Evolutionary conservation across 495 filamentous ascomycete genomes (phyloP).

Genomic region (Podospora fimiseda): DNA sequence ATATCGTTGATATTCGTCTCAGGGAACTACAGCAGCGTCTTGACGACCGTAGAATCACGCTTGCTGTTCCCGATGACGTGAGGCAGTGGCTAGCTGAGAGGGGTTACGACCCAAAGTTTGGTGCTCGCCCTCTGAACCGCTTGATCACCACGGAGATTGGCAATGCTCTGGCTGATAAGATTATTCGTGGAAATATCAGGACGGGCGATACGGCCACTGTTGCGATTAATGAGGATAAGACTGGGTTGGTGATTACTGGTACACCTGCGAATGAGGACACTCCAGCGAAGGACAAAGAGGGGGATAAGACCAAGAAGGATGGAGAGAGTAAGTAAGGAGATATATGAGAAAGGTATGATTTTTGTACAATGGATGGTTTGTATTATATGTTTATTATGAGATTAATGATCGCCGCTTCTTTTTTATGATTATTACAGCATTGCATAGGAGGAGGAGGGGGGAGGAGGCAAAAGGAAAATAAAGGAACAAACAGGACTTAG

Average conservation of each 20-base stretch:
- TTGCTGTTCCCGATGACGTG: constrained; percentile 63
- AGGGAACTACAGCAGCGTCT: constrained; percentile 78
- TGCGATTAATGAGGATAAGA: constrained; percentile 50
- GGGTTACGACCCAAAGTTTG: constrained; percentile 86
- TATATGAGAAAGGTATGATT: neutral
- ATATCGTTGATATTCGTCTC: constrained; percentile 90
- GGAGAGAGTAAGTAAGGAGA: neutral
- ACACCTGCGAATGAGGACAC: neutral
- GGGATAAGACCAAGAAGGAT: neutral
- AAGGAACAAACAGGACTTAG: neutral
- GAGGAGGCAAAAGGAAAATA: no score
- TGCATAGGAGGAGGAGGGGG: neutral
- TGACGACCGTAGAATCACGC: constrained; percentile 74
- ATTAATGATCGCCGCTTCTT: constrained; percentile 3
- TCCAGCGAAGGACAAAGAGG: neutral
- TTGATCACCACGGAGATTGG: constrained; percentile 84
- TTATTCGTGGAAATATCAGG: constrained; percentile 79
- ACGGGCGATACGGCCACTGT: constrained; percentile 66
- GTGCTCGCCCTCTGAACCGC: constrained; percentile 88
- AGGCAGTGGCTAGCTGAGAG: constrained; percentile 80
- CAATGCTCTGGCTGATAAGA: constrained; percentile 81
- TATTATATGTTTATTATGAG: neutral
- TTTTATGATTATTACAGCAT: neutral
- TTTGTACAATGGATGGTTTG: neutral
- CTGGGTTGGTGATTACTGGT: constrained; percentile 39